A percentile compares a stretch with the other conserved stretches of the same genome.
Evolutionary conservation across 2,329 filamentous ascomycete genomes (phyloP).

Genomic region (Exophiala spinifera): DNA sequence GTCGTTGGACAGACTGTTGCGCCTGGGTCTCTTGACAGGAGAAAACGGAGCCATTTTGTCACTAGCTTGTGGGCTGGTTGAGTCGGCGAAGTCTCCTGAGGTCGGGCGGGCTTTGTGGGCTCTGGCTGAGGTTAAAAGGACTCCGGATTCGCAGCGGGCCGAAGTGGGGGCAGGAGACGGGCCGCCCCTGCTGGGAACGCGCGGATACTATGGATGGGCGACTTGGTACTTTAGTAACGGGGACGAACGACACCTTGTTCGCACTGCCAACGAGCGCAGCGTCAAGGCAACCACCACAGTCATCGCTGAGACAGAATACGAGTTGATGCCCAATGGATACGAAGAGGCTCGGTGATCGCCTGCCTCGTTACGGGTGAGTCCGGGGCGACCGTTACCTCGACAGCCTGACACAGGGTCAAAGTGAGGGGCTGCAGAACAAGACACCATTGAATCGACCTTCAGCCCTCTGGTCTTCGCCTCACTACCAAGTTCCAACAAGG

Average conservation of each 20-base stretch:
- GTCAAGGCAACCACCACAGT: neutral
- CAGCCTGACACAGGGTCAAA: neutral
- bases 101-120: neutral
- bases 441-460: neutral
- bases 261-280: no score
- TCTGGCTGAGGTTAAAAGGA: no score
- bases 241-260: neutral
- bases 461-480: neutral
- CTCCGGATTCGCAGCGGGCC: neutral
- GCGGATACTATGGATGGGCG: no score
- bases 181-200: neutral
- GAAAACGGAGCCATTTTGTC: neutral
- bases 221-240: neutral
- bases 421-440: neutral
- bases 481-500: neutral
- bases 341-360: neutral
- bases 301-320: neutral
- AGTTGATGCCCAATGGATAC: neutral
- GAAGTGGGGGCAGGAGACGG: neutral
- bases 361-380: neutral
- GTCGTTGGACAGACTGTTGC: neutral
- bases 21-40: neutral
- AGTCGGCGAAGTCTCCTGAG: neutral
- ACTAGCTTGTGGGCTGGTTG: no score
- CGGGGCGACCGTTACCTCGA: no score